A percentile compares a stretch with the other conserved stretches of the same genome.
These are phyloP conservation scores for Colletotrichum filicis DNA, from an alignment of 2,329 filamentous ascomycete species.

Conservation along the genomic window DNA sequence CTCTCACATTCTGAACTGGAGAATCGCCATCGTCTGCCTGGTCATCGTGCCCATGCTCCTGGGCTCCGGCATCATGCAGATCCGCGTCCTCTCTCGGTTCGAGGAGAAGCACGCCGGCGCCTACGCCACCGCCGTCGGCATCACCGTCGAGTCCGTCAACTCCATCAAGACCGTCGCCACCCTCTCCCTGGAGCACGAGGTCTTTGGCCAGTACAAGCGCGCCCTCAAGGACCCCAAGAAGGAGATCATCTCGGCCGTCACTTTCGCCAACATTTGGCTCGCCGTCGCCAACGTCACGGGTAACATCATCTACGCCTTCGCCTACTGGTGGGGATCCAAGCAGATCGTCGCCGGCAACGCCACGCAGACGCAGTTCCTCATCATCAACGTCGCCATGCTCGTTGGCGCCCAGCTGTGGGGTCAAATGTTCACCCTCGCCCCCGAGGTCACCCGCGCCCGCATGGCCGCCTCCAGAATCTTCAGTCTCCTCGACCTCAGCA, in stretches of 20 bases:
- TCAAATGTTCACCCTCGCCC: conserved; percentile 79
- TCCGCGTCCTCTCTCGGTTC: conserved; percentile 70
- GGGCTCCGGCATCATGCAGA: conserved; percentile 75
- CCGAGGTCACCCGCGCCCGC: conserved; percentile 77
- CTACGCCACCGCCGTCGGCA: conserved; percentile 70
- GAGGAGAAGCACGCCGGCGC: conserved; percentile 73
- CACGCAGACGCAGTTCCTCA: conserved; percentile 76
- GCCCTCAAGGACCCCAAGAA: conserved; percentile 62
- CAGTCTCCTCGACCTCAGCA: conserved; percentile 57
- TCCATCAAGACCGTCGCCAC: conserved; percentile 72
- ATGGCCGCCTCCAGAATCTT: conserved; percentile 69
- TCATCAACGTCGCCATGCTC: conserved; percentile 77
- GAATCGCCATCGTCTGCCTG: conserved; percentile 78
- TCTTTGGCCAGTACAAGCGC: conserved; percentile 63
- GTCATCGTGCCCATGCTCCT: conserved; percentile 76
- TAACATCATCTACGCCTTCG: conserved; percentile 78
- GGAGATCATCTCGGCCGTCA: conserved; percentile 61
- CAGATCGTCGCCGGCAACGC: conserved; percentile 75
- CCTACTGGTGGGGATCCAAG: conserved; percentile 84
- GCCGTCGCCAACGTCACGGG: conserved; percentile 69
- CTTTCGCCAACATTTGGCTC: conserved; percentile 68
- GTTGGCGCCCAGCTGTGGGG: conserved; percentile 80
- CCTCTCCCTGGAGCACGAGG: conserved; percentile 63
- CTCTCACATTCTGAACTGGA: conserved; percentile 79
- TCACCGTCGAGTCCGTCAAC: conserved; percentile 75